Base-by-base conservation (phyloP, 768 basidiomycete species). In the Kwoniella sp. region DNA sequence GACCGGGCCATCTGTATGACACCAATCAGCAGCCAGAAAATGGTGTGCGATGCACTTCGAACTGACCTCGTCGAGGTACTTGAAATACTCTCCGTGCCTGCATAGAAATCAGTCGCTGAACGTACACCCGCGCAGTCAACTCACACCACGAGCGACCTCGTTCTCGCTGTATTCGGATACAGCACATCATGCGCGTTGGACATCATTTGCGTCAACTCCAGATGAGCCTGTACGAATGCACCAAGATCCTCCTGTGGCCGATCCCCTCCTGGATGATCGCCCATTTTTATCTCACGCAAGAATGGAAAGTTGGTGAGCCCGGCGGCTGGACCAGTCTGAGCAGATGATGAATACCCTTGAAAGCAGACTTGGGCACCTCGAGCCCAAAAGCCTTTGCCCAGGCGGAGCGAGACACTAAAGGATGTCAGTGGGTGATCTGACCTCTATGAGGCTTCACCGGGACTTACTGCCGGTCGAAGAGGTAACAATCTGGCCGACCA, bases 381-480 rank as follows among this genome's bases (percentile, higher is more conserved):
- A 5, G 69, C 68, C 71, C 71, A 73, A 53, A 73, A 73, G 3
- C 67, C 71, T 26, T 65, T 57, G 4, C 71, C 71, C 11, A 70
- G 60, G 1, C 71, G 64, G 14, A 69, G 57, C 3, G 67, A 69
- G 15, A 69, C 62, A 44, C 63, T 65, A 37, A 5, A 34, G n/a
- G 17, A 37, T 17, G 41, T 36, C 53, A 41, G 33, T 41, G 19
- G 14, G 17, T n/a, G 23, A 2, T 38, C 34, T 6, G 14, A 36
- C 15, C 15, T 15, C 8, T 32, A 32, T 32, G 34, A 36, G 15
- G 7, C 14, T 36, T 15, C 9, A 20, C 8, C 33, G n/a, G 5
- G 6, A 57, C 62, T 40, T 27, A 62, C 59, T 73, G 71, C 34
- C 71, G 46, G 34, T 73, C 71, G 25, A 70, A 73, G 12, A 73